These are phyloP conservation scores for Globisporangium yorkense DNA, from an alignment of 352 stramenopile genomes.

Conservation along the genomic window DNA sequence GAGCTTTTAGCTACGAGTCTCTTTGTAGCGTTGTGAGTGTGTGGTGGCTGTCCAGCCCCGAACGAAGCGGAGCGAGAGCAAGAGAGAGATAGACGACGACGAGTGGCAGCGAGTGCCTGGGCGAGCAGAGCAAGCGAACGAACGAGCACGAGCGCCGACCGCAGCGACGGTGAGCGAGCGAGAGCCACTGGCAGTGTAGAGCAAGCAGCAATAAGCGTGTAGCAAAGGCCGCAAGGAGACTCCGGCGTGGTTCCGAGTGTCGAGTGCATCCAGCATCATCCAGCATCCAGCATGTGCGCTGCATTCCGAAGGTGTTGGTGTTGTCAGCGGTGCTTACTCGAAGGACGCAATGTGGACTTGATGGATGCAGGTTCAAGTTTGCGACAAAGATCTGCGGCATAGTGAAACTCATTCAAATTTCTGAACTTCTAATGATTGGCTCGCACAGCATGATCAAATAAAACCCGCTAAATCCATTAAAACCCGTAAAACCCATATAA, in stretches of 20 bases:
- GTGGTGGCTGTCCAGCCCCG: background rate
- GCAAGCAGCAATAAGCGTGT: slow-evolving; percentile 3
- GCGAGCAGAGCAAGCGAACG: background rate
- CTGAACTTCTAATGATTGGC: slow-evolving; percentile 1
- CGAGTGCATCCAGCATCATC: too few species aligned
- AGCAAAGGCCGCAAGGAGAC: background rate
- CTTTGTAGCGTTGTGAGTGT: slow-evolving; percentile 4
- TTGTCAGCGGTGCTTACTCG: background rate
- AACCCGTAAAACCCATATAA: too few species aligned
- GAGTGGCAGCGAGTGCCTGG: background rate
- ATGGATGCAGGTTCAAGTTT: background rate
- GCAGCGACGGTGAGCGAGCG: background rate
- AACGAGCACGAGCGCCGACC: background rate
- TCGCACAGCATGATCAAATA: too few species aligned
- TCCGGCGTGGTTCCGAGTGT: background rate
- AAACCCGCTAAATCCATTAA: too few species aligned
- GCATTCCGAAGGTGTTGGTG: background rate
- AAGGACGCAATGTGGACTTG: background rate
- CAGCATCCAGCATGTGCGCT: too few species aligned
- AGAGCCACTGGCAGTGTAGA: background rate
- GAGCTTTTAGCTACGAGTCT: slow-evolving; percentile 4
- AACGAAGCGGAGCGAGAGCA: background rate
- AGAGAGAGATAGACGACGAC: slow-evolving; percentile 1
- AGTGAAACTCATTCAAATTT: background rate
- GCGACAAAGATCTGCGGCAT: background rate